phyloP scores from a whole-genome alignment of 2,329 filamentous ascomycete genomes.

The Graphium sp. region DNA sequence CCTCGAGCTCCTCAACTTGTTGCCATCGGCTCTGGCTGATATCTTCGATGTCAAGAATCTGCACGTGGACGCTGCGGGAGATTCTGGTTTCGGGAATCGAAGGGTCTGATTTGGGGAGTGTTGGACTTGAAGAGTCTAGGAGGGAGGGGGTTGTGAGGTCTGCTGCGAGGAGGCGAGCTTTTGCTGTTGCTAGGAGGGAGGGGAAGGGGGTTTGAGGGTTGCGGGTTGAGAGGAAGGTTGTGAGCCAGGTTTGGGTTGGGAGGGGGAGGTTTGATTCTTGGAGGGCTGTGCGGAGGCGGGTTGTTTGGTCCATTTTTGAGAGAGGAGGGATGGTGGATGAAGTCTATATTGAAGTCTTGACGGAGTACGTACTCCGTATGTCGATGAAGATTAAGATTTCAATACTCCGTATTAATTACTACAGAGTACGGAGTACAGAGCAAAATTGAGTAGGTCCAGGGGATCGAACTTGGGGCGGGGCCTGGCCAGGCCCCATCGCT shows the following conservation, averaged over 20 bases:
- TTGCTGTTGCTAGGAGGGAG: conserved; percentile 61
- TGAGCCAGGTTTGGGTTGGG: conserved; percentile 42
- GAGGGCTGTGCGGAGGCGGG: conserved; percentile 35
- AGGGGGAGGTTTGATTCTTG: conserved; percentile 34
- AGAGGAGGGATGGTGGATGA: not conserved
- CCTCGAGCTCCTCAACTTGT: conserved; percentile 70
- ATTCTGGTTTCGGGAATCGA: conserved; percentile 34
- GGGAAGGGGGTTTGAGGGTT: conserved; percentile 47
- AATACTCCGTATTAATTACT: too few species aligned
- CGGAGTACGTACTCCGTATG: too few species aligned
- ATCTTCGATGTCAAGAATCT: conserved; percentile 78
- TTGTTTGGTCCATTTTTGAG: conserved; percentile 12
- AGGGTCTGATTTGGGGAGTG: conserved; percentile 37
- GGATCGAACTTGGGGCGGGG: too few species aligned
- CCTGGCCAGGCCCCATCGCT: too few species aligned
- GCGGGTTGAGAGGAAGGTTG: conserved; percentile 38
- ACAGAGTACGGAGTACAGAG: too few species aligned
- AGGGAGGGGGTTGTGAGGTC: conserved; percentile 51
- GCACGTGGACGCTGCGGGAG: conserved; percentile 48
- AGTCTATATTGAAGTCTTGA: too few species aligned
- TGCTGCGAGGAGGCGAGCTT: conserved; percentile 61
- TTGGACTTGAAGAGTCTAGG: conserved; percentile 20
- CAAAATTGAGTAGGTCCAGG: not conserved
- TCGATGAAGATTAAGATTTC: too few species aligned
- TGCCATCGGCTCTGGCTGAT: conserved; percentile 67